Base-by-base conservation (phyloP, 2,329 filamentous ascomycete genomes). In the Geosmithia putterillii region DNA sequence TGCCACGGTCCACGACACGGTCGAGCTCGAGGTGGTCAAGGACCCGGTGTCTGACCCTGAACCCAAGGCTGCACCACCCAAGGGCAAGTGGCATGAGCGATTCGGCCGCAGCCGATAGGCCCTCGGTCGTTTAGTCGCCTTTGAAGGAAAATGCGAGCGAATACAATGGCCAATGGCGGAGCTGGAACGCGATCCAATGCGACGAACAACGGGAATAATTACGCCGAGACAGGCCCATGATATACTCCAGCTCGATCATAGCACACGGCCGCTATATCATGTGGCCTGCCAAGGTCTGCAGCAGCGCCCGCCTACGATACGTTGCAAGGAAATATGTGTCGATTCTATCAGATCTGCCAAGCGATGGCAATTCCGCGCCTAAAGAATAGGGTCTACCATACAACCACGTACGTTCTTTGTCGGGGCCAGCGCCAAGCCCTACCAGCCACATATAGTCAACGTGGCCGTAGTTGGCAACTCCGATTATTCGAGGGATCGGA, bases 51-150 rank as follows among this genome's bases (percentile, higher is more conserved):
- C 49, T 41, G 48, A 15, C 18, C 40, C 23, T 40, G 40, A 40
- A 23, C 44, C 15, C 9, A 45, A n/a, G 25, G 35, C 37, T 46
- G 44, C 38, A 44, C 54, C 57, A 2, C 56, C 54, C 45, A 59
- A 66, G 57, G 71, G 71, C 34, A 78, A 76, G 51, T 79, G 75
- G 75, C 75, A 79, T 51, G 74, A 78, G 56, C 73, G 63, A 52
- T 78, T 78, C 56, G 74, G 67, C 3, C 60, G 57, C 50, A 64
- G 59, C 19, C 59, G 71, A 49, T 74, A 48, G 45, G 2, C 6
- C 17, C 10, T 17, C 12, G 9, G 15, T 3, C 3, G 28, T 12
- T 14, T 9, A 32, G 15, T 6, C 5, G 15, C 10, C 28, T 14
- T 32, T 3, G 28, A 12, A 14, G 28, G 7, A 12, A 32, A 32